Base-by-base conservation (phyloP, 2,329 filamentous ascomycete species). In the Epichloe glyceriae region DNA sequence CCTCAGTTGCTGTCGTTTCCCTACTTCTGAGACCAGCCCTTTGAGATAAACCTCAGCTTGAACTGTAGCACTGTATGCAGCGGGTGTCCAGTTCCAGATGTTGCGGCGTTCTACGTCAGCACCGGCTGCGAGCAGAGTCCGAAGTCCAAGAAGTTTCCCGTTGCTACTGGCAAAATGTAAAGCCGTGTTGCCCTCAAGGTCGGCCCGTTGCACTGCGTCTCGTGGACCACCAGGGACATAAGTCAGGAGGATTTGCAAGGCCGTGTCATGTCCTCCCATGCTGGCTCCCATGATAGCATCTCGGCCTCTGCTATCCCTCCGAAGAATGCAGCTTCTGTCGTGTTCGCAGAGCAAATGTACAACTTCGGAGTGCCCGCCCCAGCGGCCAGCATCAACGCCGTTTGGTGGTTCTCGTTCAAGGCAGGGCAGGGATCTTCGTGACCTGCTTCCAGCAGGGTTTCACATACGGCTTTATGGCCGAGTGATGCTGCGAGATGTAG, bases 1-100 rank as follows among this genome's bases (percentile, higher is more conserved):
- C 48, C 57, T 60, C 39, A 58, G 56, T 50, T 65, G 60, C 49
- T 65, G 61, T 58, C 79, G 72, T 63, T 80, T 79, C 62, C 85
- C 84, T 17, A 82, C 77, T 59, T 93, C 87, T 0, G 75, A 75
- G 4, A 93, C 81, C 50, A 95, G 67, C 14, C 80, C 80, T 67
- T 86, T 88, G 54, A 93, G 82, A 62, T 94, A 93, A 0, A 89
- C 85, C 67, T 94, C 88, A 1, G 87, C 86, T 62, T 88, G 84
- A 7, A 88, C 83, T 0, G 86, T 91, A 14, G 86, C 81, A 55
- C 83, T 87, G 65, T 95, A 95, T 17, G 83, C 80, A n/a, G 89
- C 75, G 0, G 89, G 85, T 1, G 83, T 89, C 86, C 88, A 94
- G 61, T 80, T 83, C 73, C 83, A 88, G 2, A 80, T 70, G 62